Base-by-base conservation (phyloP, 305 asterid species). In the Solanum aculeatissimum region DNA sequence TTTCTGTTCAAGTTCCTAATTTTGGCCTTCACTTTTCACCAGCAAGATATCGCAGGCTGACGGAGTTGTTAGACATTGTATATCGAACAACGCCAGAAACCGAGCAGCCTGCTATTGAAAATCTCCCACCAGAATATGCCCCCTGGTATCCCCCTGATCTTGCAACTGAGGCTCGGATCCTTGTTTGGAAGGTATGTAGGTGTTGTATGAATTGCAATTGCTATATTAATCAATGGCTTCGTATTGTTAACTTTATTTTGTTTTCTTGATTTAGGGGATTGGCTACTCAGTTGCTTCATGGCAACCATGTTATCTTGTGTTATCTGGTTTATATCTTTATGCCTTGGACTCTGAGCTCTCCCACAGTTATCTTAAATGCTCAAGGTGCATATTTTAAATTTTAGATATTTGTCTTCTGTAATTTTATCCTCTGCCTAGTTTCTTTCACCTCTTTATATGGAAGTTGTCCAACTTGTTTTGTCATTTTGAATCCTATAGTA, bases 21-120 rank as follows among this genome's bases (percentile, higher is more conserved):
- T 94, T 97, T 86, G 96, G 98, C 89, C 88, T 97, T 90, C 99
- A 97, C 91, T 95, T 97, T 87, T 97, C 99, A 62, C 98, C 99
- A 47, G 91, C 90, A 75, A 93, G 99, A 93, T 93, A 90, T 87
- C 87, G 86, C 92, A 92, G 94, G 90, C 91, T 97, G 77, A 91
- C 91, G 92, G 92, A 93, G 81, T 87, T 97, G 90, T 84, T 93
- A 89, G 92, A 89, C 78, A 87, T 92, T 87, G 86, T 93, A 85
- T 84, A 87, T 88, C 94, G 93, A 87, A 91, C 92, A 84, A 87
- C 88, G 87, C 92, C 90, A 83, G 91, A 82, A 89, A 91, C 91
- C 63, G 97, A 94, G 86, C 92, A 91, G 89, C 91, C 87, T 82
- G 84, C 84, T 32, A 84, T 86, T 71, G 97, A 90, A 86, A 89